Percentiles rank a stretch among this genome's conserved stretches.
These are phyloP conservation scores for Candida anglica DNA, from an alignment of 805 yeast genomes.

Conservation along the genomic window DNA sequence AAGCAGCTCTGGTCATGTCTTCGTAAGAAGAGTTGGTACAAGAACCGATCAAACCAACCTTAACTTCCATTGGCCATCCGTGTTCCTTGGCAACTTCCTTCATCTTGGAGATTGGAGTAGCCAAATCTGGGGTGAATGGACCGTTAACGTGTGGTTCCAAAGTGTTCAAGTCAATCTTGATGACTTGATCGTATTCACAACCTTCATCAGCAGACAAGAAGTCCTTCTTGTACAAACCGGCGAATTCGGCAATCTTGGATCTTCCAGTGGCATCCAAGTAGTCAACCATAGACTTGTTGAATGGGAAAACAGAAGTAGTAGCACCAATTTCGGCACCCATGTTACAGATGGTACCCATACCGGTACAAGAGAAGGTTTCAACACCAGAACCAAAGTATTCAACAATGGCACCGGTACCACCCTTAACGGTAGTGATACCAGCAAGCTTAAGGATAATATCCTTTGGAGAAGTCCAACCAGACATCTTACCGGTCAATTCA, in stretches of 20 bases:
- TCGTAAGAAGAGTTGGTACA: constrained; percentile 98
- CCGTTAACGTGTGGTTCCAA: constrained; percentile 96
- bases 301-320: constrained; percentile 96
- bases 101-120: constrained; percentile 86
- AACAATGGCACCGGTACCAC: constrained; percentile 95
- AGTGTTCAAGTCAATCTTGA: constrained; percentile 81
- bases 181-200: constrained; percentile 86
- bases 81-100: constrained; percentile 65
- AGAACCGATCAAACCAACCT: constrained; percentile 95
- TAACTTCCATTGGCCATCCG: constrained; percentile 81
- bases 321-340: constrained; percentile 99
- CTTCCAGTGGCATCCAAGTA: constrained; percentile 84
- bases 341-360: constrained; percentile 99
- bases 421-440: constrained; percentile 90
- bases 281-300: constrained; percentile 72
- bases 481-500: constrained; percentile 81
- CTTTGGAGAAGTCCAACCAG: constrained; percentile 96
- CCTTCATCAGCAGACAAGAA: constrained; percentile 82
- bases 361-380: constrained; percentile 83
- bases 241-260: constrained; percentile 77
- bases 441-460: constrained; percentile 93
- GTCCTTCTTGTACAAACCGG: constrained; percentile 55
- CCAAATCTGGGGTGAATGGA: constrained; percentile 97
- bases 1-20: constrained; percentile 96
- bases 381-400: constrained; percentile 98